Evolutionary conservation across 768 basidiomycete genomes (phyloP).

Genomic region (Amyloporia xantha): DNA sequence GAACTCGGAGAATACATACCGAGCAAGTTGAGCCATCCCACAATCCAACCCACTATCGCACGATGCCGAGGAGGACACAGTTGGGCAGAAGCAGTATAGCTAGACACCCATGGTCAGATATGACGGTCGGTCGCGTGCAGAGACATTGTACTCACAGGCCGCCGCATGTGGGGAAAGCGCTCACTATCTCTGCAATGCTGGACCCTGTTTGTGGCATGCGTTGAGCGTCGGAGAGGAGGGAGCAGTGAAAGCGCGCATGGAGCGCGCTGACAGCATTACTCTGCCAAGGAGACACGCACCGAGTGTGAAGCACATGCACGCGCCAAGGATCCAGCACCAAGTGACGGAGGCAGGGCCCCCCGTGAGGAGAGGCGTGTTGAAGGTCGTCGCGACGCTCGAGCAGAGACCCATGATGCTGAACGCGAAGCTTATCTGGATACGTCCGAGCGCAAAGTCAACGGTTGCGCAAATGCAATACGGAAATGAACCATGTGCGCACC

Average conservation of each 20-base stretch:
- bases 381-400: slow-evolving; percentile 72
- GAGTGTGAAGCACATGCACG: slow-evolving; percentile 67
- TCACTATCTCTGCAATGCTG: slow-evolving; percentile 72
- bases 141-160: slow-evolving; percentile 43
- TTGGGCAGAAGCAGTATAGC: slow-evolving; percentile 79
- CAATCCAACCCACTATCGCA: slow-evolving; percentile 69
- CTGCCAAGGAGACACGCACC: too few relatives aligned
- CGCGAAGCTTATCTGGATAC: slow-evolving; percentile 57
- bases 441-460: too few relatives aligned
- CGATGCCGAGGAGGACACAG: slow-evolving; percentile 59
- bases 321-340: slow-evolving; percentile 75
- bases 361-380: slow-evolving; percentile 64
- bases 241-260: not conserved
- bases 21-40: slow-evolving; percentile 80
- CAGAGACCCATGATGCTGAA: slow-evolving; percentile 81
- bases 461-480: not conserved
- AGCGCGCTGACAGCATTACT: not conserved
- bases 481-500: slow-evolving; percentile 29
- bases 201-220: slow-evolving; percentile 30
- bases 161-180: slow-evolving; percentile 69
- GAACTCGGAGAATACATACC: slow-evolving; percentile 37
- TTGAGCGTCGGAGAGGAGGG: too few relatives aligned
- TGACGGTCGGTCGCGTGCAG: not conserved
- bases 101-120: slow-evolving; percentile 17
- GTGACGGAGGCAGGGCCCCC: slow-evolving; percentile 67